Evolutionary conservation across 106 monocot genomes (phyloP), one percentile per base, ranked within the genome.

Genomic region (Dioscorea dumetorum): DNA sequence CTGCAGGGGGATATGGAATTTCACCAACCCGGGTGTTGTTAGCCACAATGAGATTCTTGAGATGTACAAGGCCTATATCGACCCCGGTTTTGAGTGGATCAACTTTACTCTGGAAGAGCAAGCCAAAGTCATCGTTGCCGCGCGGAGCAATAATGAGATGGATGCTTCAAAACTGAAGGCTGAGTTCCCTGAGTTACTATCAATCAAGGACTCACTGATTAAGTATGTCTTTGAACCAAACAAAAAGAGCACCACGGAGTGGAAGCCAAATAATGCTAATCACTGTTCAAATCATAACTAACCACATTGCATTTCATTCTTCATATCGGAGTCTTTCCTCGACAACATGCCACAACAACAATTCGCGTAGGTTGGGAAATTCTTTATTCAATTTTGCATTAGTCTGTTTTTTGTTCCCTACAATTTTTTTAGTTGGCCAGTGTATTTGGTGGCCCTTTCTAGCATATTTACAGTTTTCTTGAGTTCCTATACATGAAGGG

Each of bases 1-100:
- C 54, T 54, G 54, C 54, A 54, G 54, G 54, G 54, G 54, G 54
- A 54, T 54, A 54, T 54, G 54, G 54, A 54, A 54, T 19, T 54
- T 54, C 54, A 54, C 54, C 54, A 54, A 54, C 13, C 54, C 54
- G 5, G 54, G 54, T 12, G 54, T 54, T 18, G 12, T 54, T 16
- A 54, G 54, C 54, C 54, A 54, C 54, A 54, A 54, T 54, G 54
- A 54, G 54, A 54, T 54, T 15, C 19, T 54, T 18, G 54, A 54
- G 54, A 54, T 54, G 54, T 54, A 54, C 19, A 54, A 54, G 54
- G 15, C 12, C 54, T 54, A 54, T 19, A 54, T 54, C 15, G 54
- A 54, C 19, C 54, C 54, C 4, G 54, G 19, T 13, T 54, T 54
- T 54, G 19, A 19, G 19, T 54, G 54, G 54, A 5, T 5, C 19